Percentiles rank a stretch among this genome's conserved stretches.
phyloP scores from a whole-genome alignment of 768 basidiomycete genomes.

The Scleroderma citrinum region DNA sequence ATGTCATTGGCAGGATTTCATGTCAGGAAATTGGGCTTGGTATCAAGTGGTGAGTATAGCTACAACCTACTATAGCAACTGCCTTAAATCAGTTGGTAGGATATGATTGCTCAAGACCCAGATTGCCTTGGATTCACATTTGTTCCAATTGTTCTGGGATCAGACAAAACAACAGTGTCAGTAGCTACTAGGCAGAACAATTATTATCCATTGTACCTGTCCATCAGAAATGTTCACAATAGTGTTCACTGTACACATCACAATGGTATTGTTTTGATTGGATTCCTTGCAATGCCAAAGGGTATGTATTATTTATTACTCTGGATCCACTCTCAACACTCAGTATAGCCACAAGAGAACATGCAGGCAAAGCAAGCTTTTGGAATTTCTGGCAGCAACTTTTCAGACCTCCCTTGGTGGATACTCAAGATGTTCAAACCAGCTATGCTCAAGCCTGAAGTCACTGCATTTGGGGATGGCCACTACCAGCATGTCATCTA shows the following conservation, averaged over 20 bases:
- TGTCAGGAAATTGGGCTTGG: constrained; percentile 12
- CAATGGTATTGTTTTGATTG: constrained; percentile 5
- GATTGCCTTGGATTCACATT: constrained; percentile 7
- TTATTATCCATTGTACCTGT: constrained; percentile 15
- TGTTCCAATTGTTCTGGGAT: constrained; percentile 11
- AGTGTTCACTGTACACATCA: constrained; percentile 5
- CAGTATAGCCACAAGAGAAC: constrained; percentile 1
- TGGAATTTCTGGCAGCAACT: constrained; percentile 25
- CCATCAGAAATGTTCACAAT: constrained; percentile 13
- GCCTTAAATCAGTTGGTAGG: too few species aligned
- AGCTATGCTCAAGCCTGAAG: constrained; percentile 21
- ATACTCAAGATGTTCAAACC: constrained; percentile 21
- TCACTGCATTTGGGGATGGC: constrained; percentile 21
- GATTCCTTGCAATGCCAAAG: constrained; percentile 28
- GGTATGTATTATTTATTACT: constrained; percentile 8
- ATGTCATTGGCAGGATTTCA: not conserved
- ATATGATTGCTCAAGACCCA: constrained; percentile 17
- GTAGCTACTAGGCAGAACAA: constrained; percentile 12
- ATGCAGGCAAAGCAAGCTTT: constrained; percentile 11
- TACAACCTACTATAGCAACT: not conserved
- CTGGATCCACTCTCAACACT: not conserved
- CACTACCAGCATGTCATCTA: constrained; percentile 24
- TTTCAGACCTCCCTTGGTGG: constrained; percentile 21
- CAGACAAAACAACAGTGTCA: constrained; percentile 14
- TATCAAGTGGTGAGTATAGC: constrained; percentile 6